Evolutionary conservation across 2,329 filamentous ascomycete genomes (phyloP).

Genomic region (Talaromyces marneffei): DNA sequence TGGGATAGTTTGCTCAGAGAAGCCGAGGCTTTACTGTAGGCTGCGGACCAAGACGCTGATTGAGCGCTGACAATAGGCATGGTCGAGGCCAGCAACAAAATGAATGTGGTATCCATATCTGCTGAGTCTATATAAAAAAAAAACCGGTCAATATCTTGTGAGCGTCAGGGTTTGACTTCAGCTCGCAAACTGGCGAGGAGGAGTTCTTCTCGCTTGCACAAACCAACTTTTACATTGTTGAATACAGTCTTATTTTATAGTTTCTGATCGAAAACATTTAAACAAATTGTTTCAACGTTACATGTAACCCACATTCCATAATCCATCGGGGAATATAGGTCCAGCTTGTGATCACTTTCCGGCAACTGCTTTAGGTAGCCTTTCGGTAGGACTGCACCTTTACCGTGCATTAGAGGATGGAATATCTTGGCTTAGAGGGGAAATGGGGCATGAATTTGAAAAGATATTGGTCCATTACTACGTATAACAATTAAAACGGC

Average conservation of each 20-base stretch:
- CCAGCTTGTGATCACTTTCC: background rate
- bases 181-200: background rate
- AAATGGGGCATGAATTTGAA: background rate
- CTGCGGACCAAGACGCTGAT: conserved; percentile 57
- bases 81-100: background rate
- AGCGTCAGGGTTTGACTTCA: background rate
- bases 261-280: too few species aligned
- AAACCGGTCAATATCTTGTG: background rate
- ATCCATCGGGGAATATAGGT: conserved; percentile 7
- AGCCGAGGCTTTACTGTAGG: conserved; percentile 68
- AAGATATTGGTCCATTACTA: background rate
- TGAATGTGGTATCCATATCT: background rate
- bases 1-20: conserved; percentile 79
- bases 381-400: background rate
- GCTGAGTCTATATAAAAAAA: background rate
- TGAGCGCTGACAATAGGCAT: background rate
- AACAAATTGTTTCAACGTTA: background rate
- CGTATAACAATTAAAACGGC: background rate
- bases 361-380: background rate
- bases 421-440: background rate
- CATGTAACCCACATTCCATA: background rate
- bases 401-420: background rate
- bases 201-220: background rate
- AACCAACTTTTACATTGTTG: background rate
- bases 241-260: background rate